Conservation (phyloP, 441 rosid genomes). For the Sinapis alba region DNA sequence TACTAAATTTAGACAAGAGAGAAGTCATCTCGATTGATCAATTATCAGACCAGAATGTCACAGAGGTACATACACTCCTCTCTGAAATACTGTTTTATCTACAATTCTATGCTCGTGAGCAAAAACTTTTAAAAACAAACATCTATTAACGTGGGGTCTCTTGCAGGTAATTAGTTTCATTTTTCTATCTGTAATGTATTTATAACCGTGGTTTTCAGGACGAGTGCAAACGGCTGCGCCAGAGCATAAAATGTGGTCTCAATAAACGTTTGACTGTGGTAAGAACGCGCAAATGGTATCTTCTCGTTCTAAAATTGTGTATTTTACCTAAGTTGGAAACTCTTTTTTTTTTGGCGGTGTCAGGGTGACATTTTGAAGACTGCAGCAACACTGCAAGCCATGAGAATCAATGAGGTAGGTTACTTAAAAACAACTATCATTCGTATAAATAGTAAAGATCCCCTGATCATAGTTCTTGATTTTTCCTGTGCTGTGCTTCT, state of each 20-base stretch:
- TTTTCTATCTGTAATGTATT: conserved; percentile 5
- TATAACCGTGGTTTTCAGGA: conserved; percentile 58
- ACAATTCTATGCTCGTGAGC: not conserved
- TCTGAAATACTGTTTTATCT: conserved; percentile 15
- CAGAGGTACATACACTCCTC: conserved; percentile 65
- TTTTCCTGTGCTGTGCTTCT: conserved; percentile 16
- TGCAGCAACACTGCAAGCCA: conserved; percentile 68
- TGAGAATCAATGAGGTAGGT: conserved; percentile 75
- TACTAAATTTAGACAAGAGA: conserved; percentile 73
- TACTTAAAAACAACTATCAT: conserved; percentile 25
- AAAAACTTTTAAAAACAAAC: no score
- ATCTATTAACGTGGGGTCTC: no score
- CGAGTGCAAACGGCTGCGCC: conserved; percentile 75
- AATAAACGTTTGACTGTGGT: conserved; percentile 78
- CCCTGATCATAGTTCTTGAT: not conserved
- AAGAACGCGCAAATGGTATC: conserved; percentile 35
- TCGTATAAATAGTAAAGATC: conserved; percentile 16
- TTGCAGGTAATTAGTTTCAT: no score
- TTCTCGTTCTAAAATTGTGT: conserved; percentile 32
- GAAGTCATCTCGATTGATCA: conserved; percentile 75
- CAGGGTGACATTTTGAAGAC: conserved; percentile 89
- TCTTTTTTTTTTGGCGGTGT: conserved; percentile 26
- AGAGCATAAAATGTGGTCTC: conserved; percentile 78
- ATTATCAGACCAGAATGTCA: conserved; percentile 86
- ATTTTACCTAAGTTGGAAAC: conserved; percentile 24